Base-by-base conservation (phyloP, 768 basidiomycete genomes). In the Pleurotus cornucopiae region DNA sequence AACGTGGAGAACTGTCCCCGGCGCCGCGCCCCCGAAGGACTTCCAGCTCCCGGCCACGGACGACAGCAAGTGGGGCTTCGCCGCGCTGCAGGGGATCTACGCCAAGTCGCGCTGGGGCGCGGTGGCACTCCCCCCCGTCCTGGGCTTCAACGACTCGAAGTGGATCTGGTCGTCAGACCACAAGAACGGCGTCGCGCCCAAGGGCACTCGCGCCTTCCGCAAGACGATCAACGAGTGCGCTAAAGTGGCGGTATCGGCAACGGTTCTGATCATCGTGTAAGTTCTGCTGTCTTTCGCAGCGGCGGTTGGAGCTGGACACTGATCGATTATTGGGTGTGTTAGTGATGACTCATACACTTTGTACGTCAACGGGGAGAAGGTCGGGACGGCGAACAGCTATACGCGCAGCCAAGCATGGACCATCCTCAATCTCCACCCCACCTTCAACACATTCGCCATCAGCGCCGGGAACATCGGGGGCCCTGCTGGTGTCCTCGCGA, bases 391-490 rank as follows among this genome's bases (percentile, higher is more conserved):
- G 1, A 39, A 34, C 30, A 51, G 64, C 21, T 67, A 57, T 46
- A 47, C 21, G 4, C 21, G 47, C 7, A 63, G 71, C 0, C 61
- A 70, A n/a, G 57, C 60, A 5, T 72, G 68, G 53, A 71, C 68
- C 23, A 67, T 71, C n/a, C 58, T 63, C 12, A 34, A 30, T 12
- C 63, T 70, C 18, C 49, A 54, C 4, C 16, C 62, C 1, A 51
- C 53, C 5, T 61, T 62, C 6, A 62, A 62, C 21, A 57, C 66
- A 13, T 69, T 73, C 39, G 70, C 69, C 2, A 49, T 71, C 23
- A 61, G 58, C n/a, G 71, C 64, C 4, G 68, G 64, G 13, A 71
- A 70, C 49, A 66, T 65, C 34, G 51, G 55, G 6, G 55, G 61
- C 6, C 64, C 68, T 14, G 71, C 69, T 5, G 69, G 66, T 21